Evolutionary conservation across 495 filamentous ascomycete genomes (phyloP).

Genomic region (Acidomyces sp.): DNA sequence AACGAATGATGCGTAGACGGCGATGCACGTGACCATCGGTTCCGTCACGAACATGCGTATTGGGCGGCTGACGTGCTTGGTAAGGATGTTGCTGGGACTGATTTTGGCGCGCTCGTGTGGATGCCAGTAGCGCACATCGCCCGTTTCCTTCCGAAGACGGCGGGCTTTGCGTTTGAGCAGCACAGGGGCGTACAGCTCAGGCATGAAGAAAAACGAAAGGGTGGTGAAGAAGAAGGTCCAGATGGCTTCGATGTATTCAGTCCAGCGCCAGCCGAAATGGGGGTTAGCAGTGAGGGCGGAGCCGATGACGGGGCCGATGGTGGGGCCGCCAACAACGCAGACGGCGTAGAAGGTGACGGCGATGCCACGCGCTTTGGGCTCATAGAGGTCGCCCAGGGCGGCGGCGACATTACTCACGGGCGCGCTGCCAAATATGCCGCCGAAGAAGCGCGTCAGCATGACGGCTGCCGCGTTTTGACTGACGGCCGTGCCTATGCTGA

Average conservation of each 20-base stretch:
- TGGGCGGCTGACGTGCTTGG: conserved; percentile 17
- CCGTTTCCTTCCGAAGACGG: conserved; percentile 19
- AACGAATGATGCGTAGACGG: conserved; percentile 22
- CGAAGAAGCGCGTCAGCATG: conserved; percentile 26
- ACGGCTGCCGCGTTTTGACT: conserved; percentile 19
- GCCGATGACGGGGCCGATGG: conserved; percentile 23
- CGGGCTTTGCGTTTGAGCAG: conserved; percentile 19
- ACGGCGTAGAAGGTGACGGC: conserved; percentile 31
- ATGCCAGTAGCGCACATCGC: conserved; percentile 20
- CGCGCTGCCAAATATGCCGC: conserved; percentile 23
- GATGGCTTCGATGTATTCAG: conserved; percentile 20
- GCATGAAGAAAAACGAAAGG: conserved; percentile 10
- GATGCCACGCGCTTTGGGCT: conserved; percentile 27
- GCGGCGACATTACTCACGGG: conserved; percentile 32
- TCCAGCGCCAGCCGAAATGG: conserved; percentile 21
- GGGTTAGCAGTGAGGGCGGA: conserved; percentile 18
- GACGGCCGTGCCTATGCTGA: conserved; percentile 28
- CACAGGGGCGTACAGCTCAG: conserved; percentile 15
- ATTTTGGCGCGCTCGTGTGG: conserved; percentile 18
- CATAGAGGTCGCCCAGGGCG: conserved; percentile 39
- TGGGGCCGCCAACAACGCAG: conserved; percentile 30
- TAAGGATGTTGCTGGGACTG: conserved; percentile 12
- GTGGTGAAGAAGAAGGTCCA: conserved; percentile 9
- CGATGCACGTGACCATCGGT: conserved; percentile 20
- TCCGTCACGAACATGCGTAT: conserved; percentile 19